These are phyloP conservation scores for Exsudoporus frostii DNA, from an alignment of 768 basidiomycete genomes.

Conservation along the genomic window DNA sequence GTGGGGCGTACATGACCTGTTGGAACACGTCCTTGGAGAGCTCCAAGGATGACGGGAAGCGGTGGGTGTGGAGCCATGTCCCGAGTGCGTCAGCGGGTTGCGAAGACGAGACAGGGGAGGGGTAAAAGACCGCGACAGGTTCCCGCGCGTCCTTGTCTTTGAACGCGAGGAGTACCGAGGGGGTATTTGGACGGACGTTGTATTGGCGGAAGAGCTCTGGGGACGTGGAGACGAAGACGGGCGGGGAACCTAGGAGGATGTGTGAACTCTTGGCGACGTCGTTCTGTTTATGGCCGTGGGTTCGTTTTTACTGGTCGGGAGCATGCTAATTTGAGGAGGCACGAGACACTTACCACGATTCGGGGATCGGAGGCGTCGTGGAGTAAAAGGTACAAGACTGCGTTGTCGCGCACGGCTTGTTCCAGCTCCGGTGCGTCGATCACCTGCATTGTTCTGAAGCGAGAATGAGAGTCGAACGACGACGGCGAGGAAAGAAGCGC, in stretches of 20 bases:
- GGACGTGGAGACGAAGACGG: conserved; percentile 43
- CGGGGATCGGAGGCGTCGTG: conserved; percentile 34
- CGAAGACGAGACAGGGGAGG: not conserved
- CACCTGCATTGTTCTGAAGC: conserved; percentile 19
- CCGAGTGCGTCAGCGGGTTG: conserved; percentile 23
- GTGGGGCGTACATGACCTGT: conserved; percentile 78
- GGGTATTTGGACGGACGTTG: conserved; percentile 34
- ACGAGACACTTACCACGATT: conserved; percentile 30
- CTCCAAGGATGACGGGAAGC: conserved; percentile 70
- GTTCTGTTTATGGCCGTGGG: conserved; percentile 30
- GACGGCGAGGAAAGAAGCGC: conserved; percentile 27
- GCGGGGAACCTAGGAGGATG: conserved; percentile 46
- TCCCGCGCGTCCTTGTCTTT: conserved; percentile 52
- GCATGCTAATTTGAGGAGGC: no score
- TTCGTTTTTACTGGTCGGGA: not conserved
- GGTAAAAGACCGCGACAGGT: conserved; percentile 44
- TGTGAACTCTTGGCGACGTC: conserved; percentile 56
- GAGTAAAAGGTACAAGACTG: conserved; percentile 48
- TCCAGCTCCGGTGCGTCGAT: conserved; percentile 14
- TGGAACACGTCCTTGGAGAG: conserved; percentile 79
- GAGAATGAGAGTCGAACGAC: not conserved
- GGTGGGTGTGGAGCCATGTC: conserved; percentile 63
- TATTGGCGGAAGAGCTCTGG: conserved; percentile 33
- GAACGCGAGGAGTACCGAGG: conserved; percentile 66
- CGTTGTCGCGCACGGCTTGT: conserved; percentile 6